Evolutionary conservation across 192 early-diverging fungal species (phyloP), one percentile per base, ranked within the genome.

Genomic region (Mortierella claussenii): DNA sequence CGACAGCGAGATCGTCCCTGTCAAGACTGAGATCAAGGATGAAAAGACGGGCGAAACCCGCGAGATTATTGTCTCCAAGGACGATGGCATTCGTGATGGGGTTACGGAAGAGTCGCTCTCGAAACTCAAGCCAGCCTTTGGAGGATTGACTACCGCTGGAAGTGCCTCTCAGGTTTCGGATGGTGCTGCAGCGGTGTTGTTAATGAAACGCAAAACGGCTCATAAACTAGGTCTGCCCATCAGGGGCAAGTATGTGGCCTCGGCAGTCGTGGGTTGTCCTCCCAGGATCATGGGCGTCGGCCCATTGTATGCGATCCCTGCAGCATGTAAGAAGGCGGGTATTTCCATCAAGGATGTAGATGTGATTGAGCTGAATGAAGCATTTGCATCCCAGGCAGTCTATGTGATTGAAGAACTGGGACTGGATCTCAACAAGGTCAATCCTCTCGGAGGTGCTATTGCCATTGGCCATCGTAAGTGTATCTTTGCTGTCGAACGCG

Each of bases 111-210:
- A 96, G 65, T 81, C 69, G 1, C 86, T 99, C 26, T 87, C 85
- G 71, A 96, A 97, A 65, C 82, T 95, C 53, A 86, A 86, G 30
- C 93, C 96, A 12, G 94, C 93, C 13, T 98, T 99, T 85, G 89
- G 87, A 50, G 96, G 95, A 21, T 73, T 81, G 42, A 94, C 95
- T 27, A 97, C 96, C 30, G 97, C 97, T 26, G 97, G 95, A 30
- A 97, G 91, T 62, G 89, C 96, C n/a, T 99, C 97, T 30, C 96
- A 99, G 86, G 95, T 97, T 58, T 95, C 96, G 11, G 97, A 99
- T 79, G 96, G 96, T 52, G 97, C 96, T 26, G 97, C 96, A 12
- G 96, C 93, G 8, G 94, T 96, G 47, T 83, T 99, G 58, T 79
- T 99, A 70, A 96, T 96, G 92, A 95, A 94, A 79, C 90, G 97